Base-by-base conservation (phyloP, 2,329 filamentous ascomycete genomes). In the Fusarium albidum region DNA sequence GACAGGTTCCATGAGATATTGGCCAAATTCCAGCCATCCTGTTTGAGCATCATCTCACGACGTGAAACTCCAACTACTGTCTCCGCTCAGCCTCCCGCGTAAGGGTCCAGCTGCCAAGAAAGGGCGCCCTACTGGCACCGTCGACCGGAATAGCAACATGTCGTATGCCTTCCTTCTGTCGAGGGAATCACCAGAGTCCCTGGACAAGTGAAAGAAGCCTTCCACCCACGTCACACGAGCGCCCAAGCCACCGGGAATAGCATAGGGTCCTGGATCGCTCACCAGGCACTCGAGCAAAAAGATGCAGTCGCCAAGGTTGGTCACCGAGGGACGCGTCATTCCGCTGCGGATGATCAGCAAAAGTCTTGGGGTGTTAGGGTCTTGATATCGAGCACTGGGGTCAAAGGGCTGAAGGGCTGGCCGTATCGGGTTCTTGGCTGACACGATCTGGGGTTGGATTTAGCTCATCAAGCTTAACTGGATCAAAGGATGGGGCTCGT, bases 141-240 rank as follows among this genome's bases (percentile, higher is more conserved):
- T 31, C 32, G 17, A 49, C 52, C 10, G 43, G 49, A 65, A 65
- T 65, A 65, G 62, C 12, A 65, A 61, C 59, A 55, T 37, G 59
- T 61, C 62, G 62, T 50, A 54, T 63, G 54, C 17, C 31, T 26
- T 21, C 15, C 29, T 47, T 33, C 31, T 42, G 9, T 25, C 31
- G 35, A 32, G 8, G 17, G 9, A 31, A 28, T 13, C 26, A 21
- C 15, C 8, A 29, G 17, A 26, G 3, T 31, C 29, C 26, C 3
- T 15, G n/a, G 6, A 15, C 9, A 2, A 3, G 26, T 9, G 13
- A 21, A 21, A 21, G 21, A 21, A 21, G 21, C 21, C 5, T 21
- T 33, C 13, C 18, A 40, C 33, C 28, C 42, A 37, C 57, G 52
- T 61, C 52, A 61, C 43, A 35, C 40, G 35, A 49, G 34, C 33